phyloP scores from a whole-genome alignment of 2,329 filamentous ascomycete species.

The Alternaria viburni region DNA sequence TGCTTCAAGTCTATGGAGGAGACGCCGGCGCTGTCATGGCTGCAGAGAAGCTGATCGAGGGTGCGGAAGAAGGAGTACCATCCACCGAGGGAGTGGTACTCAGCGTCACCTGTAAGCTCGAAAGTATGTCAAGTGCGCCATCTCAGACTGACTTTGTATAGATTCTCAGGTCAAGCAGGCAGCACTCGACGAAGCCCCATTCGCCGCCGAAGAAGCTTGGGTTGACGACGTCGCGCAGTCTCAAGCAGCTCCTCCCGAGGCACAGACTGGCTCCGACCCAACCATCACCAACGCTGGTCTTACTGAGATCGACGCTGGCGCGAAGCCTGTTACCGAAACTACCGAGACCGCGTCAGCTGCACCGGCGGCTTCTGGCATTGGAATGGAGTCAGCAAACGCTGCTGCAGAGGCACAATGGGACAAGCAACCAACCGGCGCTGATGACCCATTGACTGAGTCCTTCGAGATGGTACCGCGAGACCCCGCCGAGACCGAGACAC shows the following conservation, averaged over 20 bases:
- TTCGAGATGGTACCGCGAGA: conserved; percentile 81
- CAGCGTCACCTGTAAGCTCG: conserved; percentile 72
- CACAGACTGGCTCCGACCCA: conserved; percentile 63
- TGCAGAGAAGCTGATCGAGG: conserved; percentile 79
- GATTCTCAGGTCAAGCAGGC: conserved; percentile 66
- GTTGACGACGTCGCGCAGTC: conserved; percentile 56
- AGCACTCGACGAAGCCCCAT: conserved; percentile 56
- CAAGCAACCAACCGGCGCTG: conserved; percentile 54
- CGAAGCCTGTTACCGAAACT: conserved; percentile 38
- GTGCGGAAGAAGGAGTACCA: conserved; percentile 69
- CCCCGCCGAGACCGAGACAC: conserved; percentile 74
- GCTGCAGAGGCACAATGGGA: conserved; percentile 74
- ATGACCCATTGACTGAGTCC: conserved; percentile 64
- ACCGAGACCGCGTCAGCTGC: conserved; percentile 32
- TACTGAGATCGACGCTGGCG: conserved; percentile 66
- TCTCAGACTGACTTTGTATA: conserved; percentile 39
- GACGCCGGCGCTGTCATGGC: conserved; percentile 75
- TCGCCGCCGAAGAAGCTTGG: conserved; percentile 60
- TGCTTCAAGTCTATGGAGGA: conserved; percentile 79
- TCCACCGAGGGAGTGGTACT: conserved; percentile 70
- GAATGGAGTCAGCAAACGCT: conserved; percentile 52
- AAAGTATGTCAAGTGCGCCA: background rate
- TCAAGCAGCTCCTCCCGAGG: conserved; percentile 46
- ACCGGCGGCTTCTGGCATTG: conserved; percentile 49
- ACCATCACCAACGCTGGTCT: conserved; percentile 71